Percentiles rank a stretch among this genome's conserved stretches.
Evolutionary conservation across 2,329 filamentous ascomycete species (phyloP).

Genomic region (Monosporascus sp.): DNA sequence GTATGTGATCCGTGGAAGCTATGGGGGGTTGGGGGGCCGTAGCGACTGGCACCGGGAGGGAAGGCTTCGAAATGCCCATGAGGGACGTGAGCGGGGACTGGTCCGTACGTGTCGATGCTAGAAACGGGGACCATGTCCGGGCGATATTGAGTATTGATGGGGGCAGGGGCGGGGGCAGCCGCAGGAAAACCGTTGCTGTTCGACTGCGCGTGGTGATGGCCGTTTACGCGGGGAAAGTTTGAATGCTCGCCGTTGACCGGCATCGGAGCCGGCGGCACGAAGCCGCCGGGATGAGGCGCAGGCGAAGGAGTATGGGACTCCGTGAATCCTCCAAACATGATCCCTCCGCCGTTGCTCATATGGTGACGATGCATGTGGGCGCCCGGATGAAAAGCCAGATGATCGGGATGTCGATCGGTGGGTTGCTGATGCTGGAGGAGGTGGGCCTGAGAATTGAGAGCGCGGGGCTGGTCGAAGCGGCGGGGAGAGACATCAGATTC

Average conservation of each 20-base stretch:
- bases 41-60: conserved; percentile 29
- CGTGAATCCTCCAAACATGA: conserved; percentile 52
- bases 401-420: conserved; percentile 15
- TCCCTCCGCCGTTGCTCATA: conserved; percentile 46
- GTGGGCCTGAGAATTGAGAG: conserved; percentile 14
- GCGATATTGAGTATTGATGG: conserved; percentile 22
- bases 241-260: conserved; percentile 21
- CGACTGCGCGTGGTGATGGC: conserved; percentile 22
- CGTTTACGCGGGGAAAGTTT: conserved; percentile 18
- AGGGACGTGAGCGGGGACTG: conserved; percentile 14
- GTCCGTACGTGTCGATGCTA: conserved; percentile 21
- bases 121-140: conserved; percentile 21
- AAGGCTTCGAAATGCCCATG: conserved; percentile 29
- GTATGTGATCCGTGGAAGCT: conserved; percentile 60
- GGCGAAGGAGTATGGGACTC: conserved; percentile 56
- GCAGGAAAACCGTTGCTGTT: conserved; percentile 21
- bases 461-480: conserved; percentile 11
- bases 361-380: conserved; percentile 26
- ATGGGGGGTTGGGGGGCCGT: conserved; percentile 53
- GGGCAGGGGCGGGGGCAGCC: neutral
- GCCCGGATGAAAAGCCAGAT: conserved; percentile 17
- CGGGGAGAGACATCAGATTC: conserved; percentile 16
- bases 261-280: conserved; percentile 40
- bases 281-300: conserved; percentile 42
- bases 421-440: conserved; percentile 14